A percentile compares a stretch with the other conserved stretches of the same genome.
Evolutionary conservation across 768 basidiomycete genomes (phyloP).

Genomic region (Naganishia antarctica): DNA sequence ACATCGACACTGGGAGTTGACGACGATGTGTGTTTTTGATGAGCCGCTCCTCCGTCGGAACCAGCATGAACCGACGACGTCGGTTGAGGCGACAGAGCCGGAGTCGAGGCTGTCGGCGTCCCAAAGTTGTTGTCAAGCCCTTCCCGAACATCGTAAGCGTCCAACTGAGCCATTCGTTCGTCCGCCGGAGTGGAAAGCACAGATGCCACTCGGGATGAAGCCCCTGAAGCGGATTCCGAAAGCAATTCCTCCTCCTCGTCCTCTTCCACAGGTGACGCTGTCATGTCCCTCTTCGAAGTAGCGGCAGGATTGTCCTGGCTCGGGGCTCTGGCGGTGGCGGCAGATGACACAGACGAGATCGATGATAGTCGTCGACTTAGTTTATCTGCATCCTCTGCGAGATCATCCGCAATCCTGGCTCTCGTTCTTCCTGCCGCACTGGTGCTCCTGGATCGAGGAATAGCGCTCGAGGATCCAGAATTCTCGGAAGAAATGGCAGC

Average conservation of each 20-base stretch:
- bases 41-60: not conserved
- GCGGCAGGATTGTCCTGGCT: constrained; percentile 1
- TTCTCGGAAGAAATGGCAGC: constrained; percentile 23
- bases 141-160: not conserved
- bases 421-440: constrained; percentile 25
- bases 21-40: not conserved
- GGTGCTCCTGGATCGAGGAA: constrained; percentile 8
- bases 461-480: constrained; percentile 2
- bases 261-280: constrained; percentile 19
- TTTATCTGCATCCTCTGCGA: constrained; percentile 27
- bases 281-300: not conserved
- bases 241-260: constrained; percentile 18
- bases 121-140: not conserved
- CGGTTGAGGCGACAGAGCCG: constrained; percentile 22
- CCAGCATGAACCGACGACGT: constrained; percentile 4
- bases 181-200: constrained; percentile 22
- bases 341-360: constrained; percentile 8
- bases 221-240: constrained; percentile 12
- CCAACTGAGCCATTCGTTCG: constrained; percentile 12
- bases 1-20: constrained; percentile 13
- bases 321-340: constrained; percentile 9
- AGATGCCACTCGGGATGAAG: constrained; percentile 17
- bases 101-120: not conserved
- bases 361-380: constrained; percentile 14
- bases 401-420: constrained; percentile 16